Evolutionary conservation across 495 filamentous ascomycete genomes (phyloP), one percentile per base, ranked within the genome.

Genomic region (Aspergillus cristatus): DNA sequence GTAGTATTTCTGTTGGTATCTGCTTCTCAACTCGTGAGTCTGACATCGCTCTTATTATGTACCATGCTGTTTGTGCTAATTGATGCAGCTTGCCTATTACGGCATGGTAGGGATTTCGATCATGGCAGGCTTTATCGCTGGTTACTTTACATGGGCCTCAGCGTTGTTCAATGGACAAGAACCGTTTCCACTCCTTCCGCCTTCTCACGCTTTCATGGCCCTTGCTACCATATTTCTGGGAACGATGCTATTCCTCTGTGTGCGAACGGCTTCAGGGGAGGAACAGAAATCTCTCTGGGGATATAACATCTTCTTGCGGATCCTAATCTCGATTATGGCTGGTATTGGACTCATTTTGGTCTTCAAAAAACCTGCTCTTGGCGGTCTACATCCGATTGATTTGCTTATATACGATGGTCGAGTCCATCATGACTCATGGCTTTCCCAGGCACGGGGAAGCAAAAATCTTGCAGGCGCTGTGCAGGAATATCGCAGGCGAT

Each of bases 361-460:
- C n/a, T 32, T 41, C 12, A 48, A 43, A 31, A 58, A 65, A 18
- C 53, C 53, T 18, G 54, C 53, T 24, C 32, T 52, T 7, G 37
- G 45, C 14, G 46, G 58, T 32, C 26, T 54, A 3, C 57, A 74
- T 43, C 68, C 71, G 0, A 70, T 75, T n/a, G 68, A 74, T 30
- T 17, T 62, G 16, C 61, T 75, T 6, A 63, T 73, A 12, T 54
- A 62, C 15, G 47, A 70, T 12, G 66, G 55, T 14, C 49, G 40
- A 16, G 32, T 46, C n/a, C 55, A 62, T 31, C 61, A 68, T 42
- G 46, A 62, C 14, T 37, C 46, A 16, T 72, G 57, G 41, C 32
- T 63, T 13, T 34, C 41, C 10, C 53, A 58, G 30, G 68, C 67
- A 29, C 53, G 48, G 12, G 35, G 26, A 18, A 70, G 66, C 43